Percentiles rank a stretch among this genome's conserved stretches.
Evolutionary conservation across 768 basidiomycete genomes (phyloP).

Genomic region (Gloeopeniophorella convolvens): DNA sequence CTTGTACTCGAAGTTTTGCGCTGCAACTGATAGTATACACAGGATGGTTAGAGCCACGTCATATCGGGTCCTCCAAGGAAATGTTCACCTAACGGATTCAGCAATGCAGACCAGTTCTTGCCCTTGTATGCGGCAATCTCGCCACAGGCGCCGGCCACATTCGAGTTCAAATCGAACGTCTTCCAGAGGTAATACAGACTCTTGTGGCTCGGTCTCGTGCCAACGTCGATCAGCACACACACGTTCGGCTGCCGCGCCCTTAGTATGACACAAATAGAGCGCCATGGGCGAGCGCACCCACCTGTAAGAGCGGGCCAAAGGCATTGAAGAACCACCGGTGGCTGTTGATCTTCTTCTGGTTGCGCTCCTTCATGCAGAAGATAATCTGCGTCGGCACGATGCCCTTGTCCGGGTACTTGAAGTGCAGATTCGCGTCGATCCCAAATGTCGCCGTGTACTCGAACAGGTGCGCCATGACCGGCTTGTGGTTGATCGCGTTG

Average conservation of each 20-base stretch:
- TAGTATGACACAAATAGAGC: constrained; percentile 19
- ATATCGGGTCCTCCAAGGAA: too few species aligned
- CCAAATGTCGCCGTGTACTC: constrained; percentile 84
- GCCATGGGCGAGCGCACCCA: too few species aligned
- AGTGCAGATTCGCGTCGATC: constrained; percentile 71
- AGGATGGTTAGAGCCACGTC: too few species aligned
- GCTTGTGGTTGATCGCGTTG: constrained; percentile 63
- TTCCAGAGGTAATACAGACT: constrained; percentile 96
- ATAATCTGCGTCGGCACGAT: constrained; percentile 94
- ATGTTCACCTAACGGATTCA: constrained; percentile 87
- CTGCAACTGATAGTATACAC: constrained; percentile 77
- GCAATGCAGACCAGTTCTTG: constrained; percentile 68
- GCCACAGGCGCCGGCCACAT: constrained; percentile 94
- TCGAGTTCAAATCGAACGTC: constrained; percentile 85
- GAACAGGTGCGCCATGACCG: constrained; percentile 71
- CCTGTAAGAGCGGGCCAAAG: constrained; percentile 75
- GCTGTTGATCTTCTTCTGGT: constrained; percentile 95
- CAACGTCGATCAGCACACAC: constrained; percentile 89
- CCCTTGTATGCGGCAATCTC: constrained; percentile 94
- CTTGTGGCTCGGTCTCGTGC: constrained; percentile 82
- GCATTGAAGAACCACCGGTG: constrained; percentile 99
- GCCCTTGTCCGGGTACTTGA: constrained; percentile 86
- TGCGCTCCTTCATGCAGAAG: constrained; percentile 87
- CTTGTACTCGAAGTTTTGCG: constrained; percentile 96
- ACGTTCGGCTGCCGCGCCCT: constrained; percentile 84